These are phyloP conservation scores for Nannizziopsis barbatae DNA, from an alignment of 2,329 filamentous ascomycete genomes.

Conservation along the genomic window DNA sequence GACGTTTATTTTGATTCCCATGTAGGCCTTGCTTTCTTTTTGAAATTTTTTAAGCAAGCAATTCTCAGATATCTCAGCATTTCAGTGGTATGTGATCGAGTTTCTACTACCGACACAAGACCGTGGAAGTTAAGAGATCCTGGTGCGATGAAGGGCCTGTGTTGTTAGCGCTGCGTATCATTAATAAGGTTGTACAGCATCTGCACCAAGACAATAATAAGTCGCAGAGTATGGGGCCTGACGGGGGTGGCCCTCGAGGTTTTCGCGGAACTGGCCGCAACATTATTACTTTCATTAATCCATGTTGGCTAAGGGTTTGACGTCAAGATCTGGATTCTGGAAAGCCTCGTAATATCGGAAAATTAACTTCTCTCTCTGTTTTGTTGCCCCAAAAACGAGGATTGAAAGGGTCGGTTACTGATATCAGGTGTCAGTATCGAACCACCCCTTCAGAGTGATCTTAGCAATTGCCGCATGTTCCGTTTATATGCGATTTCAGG, in stretches of 20 bases:
- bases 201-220: slow-evolving; percentile 7
- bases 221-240: not conserved
- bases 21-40: too few species aligned
- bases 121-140: too few species aligned
- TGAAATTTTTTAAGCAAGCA: too few species aligned
- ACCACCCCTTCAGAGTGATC: not conserved
- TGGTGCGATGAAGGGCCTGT: not conserved
- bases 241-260: slow-evolving; percentile 1
- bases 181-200: slow-evolving; percentile 3
- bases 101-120: too few species aligned
- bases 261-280: slow-evolving; percentile 8
- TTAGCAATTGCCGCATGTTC: slow-evolving; percentile 9
- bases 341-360: slow-evolving; percentile 8
- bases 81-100: too few species aligned
- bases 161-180: not conserved
- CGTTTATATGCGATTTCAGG: slow-evolving; percentile 3
- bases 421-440: not conserved
- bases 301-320: slow-evolving; percentile 3
- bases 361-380: slow-evolving; percentile 1
- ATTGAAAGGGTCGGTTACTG: slow-evolving; percentile 2
- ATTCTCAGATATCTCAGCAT: too few species aligned
- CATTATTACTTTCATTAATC: not conserved
- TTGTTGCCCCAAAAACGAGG: not conserved
- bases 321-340: slow-evolving; percentile 8
- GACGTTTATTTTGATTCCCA: not conserved